Base-by-base conservation (phyloP, 192 early-diverging fungal species). In the Funneliformis geosporum region DNA sequence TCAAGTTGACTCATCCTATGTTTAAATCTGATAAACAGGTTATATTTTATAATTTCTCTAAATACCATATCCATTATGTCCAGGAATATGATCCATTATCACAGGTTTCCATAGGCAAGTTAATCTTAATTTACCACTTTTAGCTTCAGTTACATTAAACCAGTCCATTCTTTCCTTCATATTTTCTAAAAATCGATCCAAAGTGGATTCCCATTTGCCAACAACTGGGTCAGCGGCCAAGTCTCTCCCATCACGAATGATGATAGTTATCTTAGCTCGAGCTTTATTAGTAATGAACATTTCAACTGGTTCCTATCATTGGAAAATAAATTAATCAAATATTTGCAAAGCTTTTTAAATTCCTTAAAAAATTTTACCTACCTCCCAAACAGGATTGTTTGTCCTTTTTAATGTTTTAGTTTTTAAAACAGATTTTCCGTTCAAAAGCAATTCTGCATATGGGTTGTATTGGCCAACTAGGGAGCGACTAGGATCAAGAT, bases 371-470 rank as follows among this genome's bases (percentile, higher is more conserved):
- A 55, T 21, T 55, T n/a, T n/a, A n/a, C n/a, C n/a, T 47, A 75
- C 73, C 46, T 75, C 59, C 73, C 73, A 75, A 75, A 60, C 27
- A 16, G 73, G 73, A 60, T 75, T 75, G 60, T 90, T 93, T 80
- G 92, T 95, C 70, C 90, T 88, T 70, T 90, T 94, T 73, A 90
- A 89, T 33, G 83, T 84, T 61, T 91, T 91, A n/a, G 95, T 94
- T 39, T 82, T 80, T 28, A 89, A 82, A 14, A 84, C 84, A 38
- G 79, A 67, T 12, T 83, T 55, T 42, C 84, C 85, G 71, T 93
- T 91, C 60, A 93, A 61, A 74, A 83, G 83, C 69, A 92, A 86
- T 72, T 90, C 82, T 33, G 87, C 87, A 80, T 87, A 87, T 69
- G 84, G 81, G 81, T 83, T 86, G 72, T 33, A 33, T 23, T 80